These are phyloP conservation scores for Colletotrichum noveboracense DNA, from an alignment of 2,329 filamentous ascomycete species.

Conservation along the genomic window DNA sequence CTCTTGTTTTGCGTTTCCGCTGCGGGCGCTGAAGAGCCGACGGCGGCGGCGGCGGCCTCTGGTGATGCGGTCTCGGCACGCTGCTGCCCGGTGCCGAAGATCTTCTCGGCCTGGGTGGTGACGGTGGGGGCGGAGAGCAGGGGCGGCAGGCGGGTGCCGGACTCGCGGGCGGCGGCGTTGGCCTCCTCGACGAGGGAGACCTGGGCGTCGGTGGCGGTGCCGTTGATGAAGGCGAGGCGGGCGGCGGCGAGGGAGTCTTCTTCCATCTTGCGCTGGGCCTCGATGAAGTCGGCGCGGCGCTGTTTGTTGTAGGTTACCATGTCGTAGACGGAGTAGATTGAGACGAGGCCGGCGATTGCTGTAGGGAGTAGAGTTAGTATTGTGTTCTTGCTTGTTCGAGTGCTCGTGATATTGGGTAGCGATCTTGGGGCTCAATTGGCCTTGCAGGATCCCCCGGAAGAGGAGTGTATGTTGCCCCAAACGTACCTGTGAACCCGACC, in stretches of 20 bases:
- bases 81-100: constrained; percentile 22
- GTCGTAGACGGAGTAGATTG: constrained; percentile 64
- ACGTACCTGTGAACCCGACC: constrained; percentile 61
- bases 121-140: constrained; percentile 50
- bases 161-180: constrained; percentile 50
- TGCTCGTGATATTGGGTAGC: background rate
- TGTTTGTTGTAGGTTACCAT: constrained; percentile 67
- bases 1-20: constrained; percentile 7
- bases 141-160: constrained; percentile 54
- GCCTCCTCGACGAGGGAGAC: constrained; percentile 62
- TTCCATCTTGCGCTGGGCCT: constrained; percentile 58
- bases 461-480: background rate
- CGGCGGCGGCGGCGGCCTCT: constrained; percentile 18
- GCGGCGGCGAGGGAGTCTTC: constrained; percentile 61
- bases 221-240: constrained; percentile 65
- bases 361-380: background rate
- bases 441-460: background rate
- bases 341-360: constrained; percentile 62
- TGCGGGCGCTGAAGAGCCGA: constrained; percentile 24
- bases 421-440: background rate
- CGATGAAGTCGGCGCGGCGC: constrained; percentile 63
- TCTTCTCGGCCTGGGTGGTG: constrained; percentile 21
- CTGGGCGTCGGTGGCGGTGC: constrained; percentile 61
- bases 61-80: background rate
- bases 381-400: too few relatives aligned